phyloP scores from a whole-genome alignment of 2,329 filamentous ascomycete species.

The Chaetomiaceae sp. region DNA sequence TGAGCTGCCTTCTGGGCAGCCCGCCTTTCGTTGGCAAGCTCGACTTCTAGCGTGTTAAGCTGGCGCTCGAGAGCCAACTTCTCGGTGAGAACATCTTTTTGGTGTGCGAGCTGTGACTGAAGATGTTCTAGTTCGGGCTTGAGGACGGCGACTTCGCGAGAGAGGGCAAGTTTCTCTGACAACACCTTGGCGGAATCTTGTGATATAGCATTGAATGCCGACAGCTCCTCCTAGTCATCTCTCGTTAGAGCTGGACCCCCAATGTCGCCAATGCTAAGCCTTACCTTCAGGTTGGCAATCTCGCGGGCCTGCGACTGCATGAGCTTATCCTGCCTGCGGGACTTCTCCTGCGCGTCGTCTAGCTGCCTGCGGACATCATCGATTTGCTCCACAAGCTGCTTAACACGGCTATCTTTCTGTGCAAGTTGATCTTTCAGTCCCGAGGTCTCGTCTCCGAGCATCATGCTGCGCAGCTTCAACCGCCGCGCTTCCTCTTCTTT shows the following conservation, averaged over 20 bases:
- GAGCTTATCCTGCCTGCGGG: constrained; percentile 44
- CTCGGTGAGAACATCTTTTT: constrained; percentile 68
- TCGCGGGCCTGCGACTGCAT: constrained; percentile 47
- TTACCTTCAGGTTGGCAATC: constrained; percentile 46
- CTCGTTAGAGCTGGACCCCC: constrained; percentile 21
- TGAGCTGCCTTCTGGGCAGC: constrained; percentile 54
- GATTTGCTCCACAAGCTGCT: constrained; percentile 39
- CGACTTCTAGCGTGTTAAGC: constrained; percentile 69
- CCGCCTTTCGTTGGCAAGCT: constrained; percentile 79
- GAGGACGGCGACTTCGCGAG: constrained; percentile 48
- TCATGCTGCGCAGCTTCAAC: constrained; percentile 62
- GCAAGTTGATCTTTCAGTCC: constrained; percentile 60
- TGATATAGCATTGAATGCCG: constrained; percentile 61
- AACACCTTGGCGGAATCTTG: constrained; percentile 68
- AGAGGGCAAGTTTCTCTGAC: constrained; percentile 51
- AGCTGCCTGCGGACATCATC: constrained; percentile 41
- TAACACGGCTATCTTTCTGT: constrained; percentile 56
- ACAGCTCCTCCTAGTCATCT: constrained; percentile 59
- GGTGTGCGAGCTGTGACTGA: constrained; percentile 49
- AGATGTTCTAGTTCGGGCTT: constrained; percentile 56
- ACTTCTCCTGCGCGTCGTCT: constrained; percentile 39
- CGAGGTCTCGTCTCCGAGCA: constrained; percentile 72
- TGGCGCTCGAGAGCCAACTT: constrained; percentile 78
- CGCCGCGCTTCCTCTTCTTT: constrained; percentile 72
- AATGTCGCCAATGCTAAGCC: not conserved